Conservation (phyloP, 768 basidiomycete genomes). For the Termitomyces sp. region DNA sequence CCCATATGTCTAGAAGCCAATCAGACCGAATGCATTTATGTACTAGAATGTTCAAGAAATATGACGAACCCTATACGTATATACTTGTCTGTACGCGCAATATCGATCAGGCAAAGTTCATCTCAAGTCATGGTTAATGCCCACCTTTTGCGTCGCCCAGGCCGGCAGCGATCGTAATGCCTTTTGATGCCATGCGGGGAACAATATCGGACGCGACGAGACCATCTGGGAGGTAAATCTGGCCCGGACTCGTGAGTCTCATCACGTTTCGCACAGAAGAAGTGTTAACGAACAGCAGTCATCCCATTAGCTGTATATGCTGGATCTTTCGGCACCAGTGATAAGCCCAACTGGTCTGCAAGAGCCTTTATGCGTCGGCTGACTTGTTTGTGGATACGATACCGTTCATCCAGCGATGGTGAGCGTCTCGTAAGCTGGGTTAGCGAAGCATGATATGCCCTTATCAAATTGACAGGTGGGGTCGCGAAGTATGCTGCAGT, state of each 20-base stretch:
- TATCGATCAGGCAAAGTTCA: background rate
- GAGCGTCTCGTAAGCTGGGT: constrained; percentile 53
- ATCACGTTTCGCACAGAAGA: background rate
- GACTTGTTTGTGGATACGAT: constrained; percentile 62
- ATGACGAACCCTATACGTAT: constrained; percentile 67
- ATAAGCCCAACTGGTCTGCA: constrained; percentile 61
- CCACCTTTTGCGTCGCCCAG: constrained; percentile 68
- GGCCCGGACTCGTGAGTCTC: background rate
- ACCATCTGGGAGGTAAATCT: constrained; percentile 76
- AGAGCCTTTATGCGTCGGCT: constrained; percentile 62
- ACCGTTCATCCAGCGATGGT: constrained; percentile 66
- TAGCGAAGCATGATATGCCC: constrained; percentile 79
- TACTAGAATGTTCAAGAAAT: background rate
- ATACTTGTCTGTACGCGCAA: constrained; percentile 53
- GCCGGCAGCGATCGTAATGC: constrained; percentile 78
- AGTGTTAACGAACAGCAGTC: constrained; percentile 55
- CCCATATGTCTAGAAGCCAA: constrained; percentile 73
- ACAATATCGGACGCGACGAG: constrained; percentile 64
- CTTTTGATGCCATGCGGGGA: constrained; percentile 58
- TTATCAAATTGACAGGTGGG: constrained; percentile 83
- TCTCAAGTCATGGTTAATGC: constrained; percentile 6
- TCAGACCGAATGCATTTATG: background rate
- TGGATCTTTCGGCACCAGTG: constrained; percentile 53
- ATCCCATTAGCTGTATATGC: constrained; percentile 78
- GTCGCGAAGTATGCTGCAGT: constrained; percentile 84